Evolutionary conservation across 2,329 filamentous ascomycete genomes (phyloP), one percentile per base, ranked within the genome.

Genomic region (Neopestalotiopsis sp.): DNA sequence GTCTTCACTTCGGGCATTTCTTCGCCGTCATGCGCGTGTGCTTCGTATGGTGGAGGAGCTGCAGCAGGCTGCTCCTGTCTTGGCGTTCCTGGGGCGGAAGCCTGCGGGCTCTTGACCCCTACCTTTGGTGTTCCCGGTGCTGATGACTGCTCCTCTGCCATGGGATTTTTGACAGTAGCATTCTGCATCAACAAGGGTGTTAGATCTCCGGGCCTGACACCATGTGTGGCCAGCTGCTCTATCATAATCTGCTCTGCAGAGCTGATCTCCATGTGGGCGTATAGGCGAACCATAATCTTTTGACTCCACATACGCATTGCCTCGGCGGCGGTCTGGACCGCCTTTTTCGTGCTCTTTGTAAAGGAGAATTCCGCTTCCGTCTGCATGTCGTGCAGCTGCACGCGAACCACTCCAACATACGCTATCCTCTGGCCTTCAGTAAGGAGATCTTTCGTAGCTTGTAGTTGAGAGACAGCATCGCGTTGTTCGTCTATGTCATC

Each of bases 191-290:
- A 85, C 0, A 93, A 89, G 0, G 93, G 92, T 0, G 94, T 95
- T 69, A 99, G 84, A 79, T 99, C 96, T 59, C 86, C 84, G 0
- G 96, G 92, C 71, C 94, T 86, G 6, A 99, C 94, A 4, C 95
- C 96, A 81, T 99, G 96, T 69, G 96, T 93, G 13, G 93, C 92
- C 69, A 99, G 86, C 80, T 99, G 96, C 82, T 99, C 96, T 73
- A 99, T 98, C 96, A 99, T 99, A 79, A 99, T 86, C 83, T 99
- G 96, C 81, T 99, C 96, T 14, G 89, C 91, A 28, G 91, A 85
- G 76, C 91, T 94, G 76, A 99, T 97, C 70, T 99, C 96, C 96
- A 99, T 99, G 81, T 99, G 96, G 13, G 90, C 85, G 79, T 98
- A 99, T 13, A 99, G 80, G 30, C 95, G 90, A 70, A 98, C 90